Conservation (phyloP, 345 rosid species). For the Melaleuca alternifolia region DNA sequence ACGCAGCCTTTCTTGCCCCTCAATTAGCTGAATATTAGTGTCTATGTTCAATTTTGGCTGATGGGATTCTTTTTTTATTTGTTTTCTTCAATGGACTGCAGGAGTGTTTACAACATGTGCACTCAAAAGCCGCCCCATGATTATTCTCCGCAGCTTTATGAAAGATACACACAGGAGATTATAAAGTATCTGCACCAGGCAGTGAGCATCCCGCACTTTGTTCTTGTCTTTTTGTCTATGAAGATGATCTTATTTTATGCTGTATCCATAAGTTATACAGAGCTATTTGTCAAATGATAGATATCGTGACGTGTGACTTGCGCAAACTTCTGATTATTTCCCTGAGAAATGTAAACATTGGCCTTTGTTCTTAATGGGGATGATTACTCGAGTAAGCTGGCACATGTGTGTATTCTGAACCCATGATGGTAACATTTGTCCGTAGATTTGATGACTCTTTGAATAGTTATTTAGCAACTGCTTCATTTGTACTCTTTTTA, state of each 20-base stretch:
- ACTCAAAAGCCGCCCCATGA: conserved; percentile 23
- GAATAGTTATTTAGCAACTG: background rate
- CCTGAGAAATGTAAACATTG: background rate
- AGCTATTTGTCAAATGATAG: background rate
- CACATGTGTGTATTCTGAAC: background rate
- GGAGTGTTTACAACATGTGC: conserved; percentile 34
- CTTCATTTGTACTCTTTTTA: background rate
- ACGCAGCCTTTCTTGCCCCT: background rate
- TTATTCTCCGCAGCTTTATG: conserved; percentile 21
- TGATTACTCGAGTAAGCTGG: background rate
- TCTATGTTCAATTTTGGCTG: background rate
- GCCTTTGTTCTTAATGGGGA: background rate
- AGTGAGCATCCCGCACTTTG: background rate
- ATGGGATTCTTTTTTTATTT: background rate
- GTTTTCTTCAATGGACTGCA: background rate
- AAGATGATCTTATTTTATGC: background rate
- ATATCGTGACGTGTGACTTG: background rate
- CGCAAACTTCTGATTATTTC: background rate
- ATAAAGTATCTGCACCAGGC: conserved; percentile 10
- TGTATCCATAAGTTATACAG: background rate
- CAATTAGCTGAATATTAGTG: background rate
- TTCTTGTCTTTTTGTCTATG: background rate
- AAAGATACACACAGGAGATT: conserved; percentile 16
- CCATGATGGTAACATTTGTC: background rate
- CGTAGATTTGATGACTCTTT: background rate